Evolutionary conservation across 169 alveolate species (phyloP).

Genomic region (Fabrea salina): DNA sequence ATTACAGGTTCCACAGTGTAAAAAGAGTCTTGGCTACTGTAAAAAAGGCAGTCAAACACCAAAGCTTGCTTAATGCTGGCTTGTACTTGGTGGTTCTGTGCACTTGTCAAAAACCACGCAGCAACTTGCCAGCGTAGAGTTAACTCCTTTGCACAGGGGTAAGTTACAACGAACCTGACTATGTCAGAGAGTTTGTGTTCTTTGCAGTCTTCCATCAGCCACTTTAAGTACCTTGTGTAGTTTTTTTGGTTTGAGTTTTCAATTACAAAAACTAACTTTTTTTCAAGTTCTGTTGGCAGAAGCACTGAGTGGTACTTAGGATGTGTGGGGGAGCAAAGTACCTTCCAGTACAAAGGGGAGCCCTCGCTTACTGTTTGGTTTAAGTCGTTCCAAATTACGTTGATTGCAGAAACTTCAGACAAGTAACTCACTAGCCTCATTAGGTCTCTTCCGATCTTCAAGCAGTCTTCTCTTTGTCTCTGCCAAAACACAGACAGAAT

Average conservation of each 20-base stretch:
- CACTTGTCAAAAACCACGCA: slow-evolving; percentile 1
- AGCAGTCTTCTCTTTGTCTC: background rate
- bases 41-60: slow-evolving; percentile 16
- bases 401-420: background rate
- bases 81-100: background rate
- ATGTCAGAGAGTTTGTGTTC: background rate
- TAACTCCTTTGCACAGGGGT: background rate
- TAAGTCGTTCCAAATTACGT: slow-evolving; percentile 17
- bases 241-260: background rate
- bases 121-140: slow-evolving; percentile 1
- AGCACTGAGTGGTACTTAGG: slow-evolving; percentile 27
- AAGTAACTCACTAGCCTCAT: background rate
- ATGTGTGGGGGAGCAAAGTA: slow-evolving; percentile 4
- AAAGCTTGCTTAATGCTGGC: slow-evolving; percentile 8
- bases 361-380: background rate
- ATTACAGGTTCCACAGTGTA: slow-evolving; percentile 3
- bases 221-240: background rate
- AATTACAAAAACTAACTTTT: background rate
- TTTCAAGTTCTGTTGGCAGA: background rate
- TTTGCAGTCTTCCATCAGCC: background rate
- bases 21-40: background rate
- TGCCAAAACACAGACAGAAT: background rate
- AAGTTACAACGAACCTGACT: slow-evolving; percentile 1
- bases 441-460: slow-evolving; percentile 11
- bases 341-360: slow-evolving; percentile 4